Evolutionary conservation across 371 early-diverging fungal species (phyloP).

Genomic region (Apophysomyces trapeziformis): DNA sequence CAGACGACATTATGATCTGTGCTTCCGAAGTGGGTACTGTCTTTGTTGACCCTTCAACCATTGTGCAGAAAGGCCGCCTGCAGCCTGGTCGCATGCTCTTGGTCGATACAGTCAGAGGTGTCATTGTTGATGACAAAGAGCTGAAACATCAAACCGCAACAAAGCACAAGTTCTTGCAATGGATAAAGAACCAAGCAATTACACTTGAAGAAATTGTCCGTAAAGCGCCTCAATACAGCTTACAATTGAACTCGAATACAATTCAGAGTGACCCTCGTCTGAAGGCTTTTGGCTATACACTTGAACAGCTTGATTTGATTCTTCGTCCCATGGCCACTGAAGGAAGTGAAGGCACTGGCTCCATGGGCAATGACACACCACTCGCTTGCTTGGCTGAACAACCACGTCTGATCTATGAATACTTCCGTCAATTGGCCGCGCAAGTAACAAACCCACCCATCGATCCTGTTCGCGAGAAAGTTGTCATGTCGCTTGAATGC

Average conservation of each 20-base stretch:
- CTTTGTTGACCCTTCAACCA: conserved; percentile 76
- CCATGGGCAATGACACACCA: conserved; percentile 97
- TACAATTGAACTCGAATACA: conserved; percentile 42
- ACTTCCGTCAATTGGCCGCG: conserved; percentile 96
- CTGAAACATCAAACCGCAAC: conserved; percentile 79
- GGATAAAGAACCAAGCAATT: conserved; percentile 84
- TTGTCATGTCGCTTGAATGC: conserved; percentile 96
- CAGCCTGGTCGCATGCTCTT: conserved; percentile 96
- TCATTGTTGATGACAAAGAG: conserved; percentile 88
- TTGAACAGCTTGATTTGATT: conserved; percentile 91
- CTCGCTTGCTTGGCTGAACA: conserved; percentile 90
- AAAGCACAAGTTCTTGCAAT: conserved; percentile 76
- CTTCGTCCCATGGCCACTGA: conserved; percentile 84
- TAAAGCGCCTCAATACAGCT: conserved; percentile 25
- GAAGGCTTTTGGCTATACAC: conserved; percentile 88
- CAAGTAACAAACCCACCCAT: conserved; percentile 98
- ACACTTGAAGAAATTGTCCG: conserved; percentile 65
- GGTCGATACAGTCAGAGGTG: conserved; percentile 94
- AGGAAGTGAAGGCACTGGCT: conserved; percentile 96
- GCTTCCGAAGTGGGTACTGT: conserved; percentile 96
- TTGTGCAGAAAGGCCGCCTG: conserved; percentile 91
- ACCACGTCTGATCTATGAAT: conserved; percentile 92
- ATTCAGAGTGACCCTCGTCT: conserved; percentile 82
- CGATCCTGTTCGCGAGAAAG: conserved; percentile 97
- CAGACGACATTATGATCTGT: conserved; percentile 94